These are phyloP conservation scores for Penicillium brasilianum DNA, from an alignment of 2,329 filamentous ascomycete genomes.

Conservation along the genomic window DNA sequence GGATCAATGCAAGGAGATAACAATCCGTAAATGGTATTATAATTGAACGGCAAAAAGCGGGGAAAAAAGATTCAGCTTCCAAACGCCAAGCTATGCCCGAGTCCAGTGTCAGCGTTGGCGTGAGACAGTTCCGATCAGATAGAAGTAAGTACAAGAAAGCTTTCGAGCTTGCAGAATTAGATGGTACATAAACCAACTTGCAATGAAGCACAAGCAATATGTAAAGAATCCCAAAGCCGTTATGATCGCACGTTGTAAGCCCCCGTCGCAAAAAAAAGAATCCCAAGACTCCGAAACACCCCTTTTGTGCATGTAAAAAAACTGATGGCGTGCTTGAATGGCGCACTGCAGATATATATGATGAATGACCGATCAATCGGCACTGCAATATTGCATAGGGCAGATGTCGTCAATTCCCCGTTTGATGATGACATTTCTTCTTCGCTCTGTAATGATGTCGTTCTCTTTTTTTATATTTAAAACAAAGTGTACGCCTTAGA, in stretches of 20 bases:
- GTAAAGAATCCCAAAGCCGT: not conserved
- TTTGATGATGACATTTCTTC: not conserved
- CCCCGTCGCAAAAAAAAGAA: not conserved
- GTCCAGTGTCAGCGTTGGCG: slow-evolving; percentile 4
- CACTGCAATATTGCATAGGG: slow-evolving; percentile 10
- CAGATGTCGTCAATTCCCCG: not conserved
- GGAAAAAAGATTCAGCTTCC: slow-evolving; percentile 11
- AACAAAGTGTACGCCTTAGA: slow-evolving; percentile 10
- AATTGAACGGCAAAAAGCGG: not conserved
- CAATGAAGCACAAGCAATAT: not conserved
- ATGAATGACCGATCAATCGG: slow-evolving; percentile 12
- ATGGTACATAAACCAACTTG: not conserved
- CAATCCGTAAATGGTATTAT: not conserved
- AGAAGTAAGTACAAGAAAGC: slow-evolving; percentile 1
- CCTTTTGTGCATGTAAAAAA: not conserved
- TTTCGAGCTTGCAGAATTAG: not conserved
- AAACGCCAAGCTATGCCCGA: slow-evolving; percentile 31
- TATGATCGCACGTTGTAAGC: slow-evolving; percentile 9
- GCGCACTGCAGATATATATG: slow-evolving; percentile 6
- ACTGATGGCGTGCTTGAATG: not conserved
- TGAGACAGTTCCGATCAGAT: slow-evolving; percentile 1
- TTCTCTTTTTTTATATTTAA: slow-evolving; percentile 3
- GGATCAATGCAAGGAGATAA: not conserved
- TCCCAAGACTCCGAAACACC: slow-evolving; percentile 10
- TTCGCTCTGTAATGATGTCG: not conserved